These are phyloP conservation scores for Brettanomyces anomalus DNA, from an alignment of 805 yeast genomes.

Conservation along the genomic window DNA sequence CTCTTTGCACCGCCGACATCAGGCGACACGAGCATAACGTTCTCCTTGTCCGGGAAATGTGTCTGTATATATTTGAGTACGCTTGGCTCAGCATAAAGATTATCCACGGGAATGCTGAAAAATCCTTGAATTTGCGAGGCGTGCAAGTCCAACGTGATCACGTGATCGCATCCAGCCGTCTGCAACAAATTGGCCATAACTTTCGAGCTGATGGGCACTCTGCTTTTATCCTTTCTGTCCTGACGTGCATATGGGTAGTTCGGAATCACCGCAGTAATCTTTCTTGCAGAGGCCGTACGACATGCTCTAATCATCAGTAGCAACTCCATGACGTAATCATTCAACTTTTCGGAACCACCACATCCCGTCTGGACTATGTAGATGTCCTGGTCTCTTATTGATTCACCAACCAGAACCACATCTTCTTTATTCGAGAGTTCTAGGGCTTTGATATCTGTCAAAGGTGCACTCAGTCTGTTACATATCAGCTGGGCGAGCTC, in stretches of 20 bases:
- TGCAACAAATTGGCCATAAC: slow-evolving; percentile 75
- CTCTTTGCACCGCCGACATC: slow-evolving; percentile 90
- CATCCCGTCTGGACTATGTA: slow-evolving; percentile 67
- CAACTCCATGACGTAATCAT: slow-evolving; percentile 66
- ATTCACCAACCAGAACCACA: slow-evolving; percentile 68
- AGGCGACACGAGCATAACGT: slow-evolving; percentile 74
- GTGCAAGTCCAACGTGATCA: slow-evolving; percentile 79
- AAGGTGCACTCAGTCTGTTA: slow-evolving; percentile 49
- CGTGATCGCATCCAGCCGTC: slow-evolving; percentile 81
- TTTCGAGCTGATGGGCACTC: slow-evolving; percentile 83
- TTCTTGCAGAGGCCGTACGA: slow-evolving; percentile 72
- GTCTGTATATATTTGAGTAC: slow-evolving; percentile 69
- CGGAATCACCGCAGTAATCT: slow-evolving; percentile 76
- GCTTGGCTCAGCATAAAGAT: slow-evolving; percentile 75
- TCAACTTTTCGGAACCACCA: slow-evolving; percentile 51
- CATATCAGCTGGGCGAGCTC: slow-evolving; percentile 71
- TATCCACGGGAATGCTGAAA: slow-evolving; percentile 76
- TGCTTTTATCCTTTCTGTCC: slow-evolving; percentile 74
- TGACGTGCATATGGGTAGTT: slow-evolving; percentile 86
- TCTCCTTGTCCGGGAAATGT: slow-evolving; percentile 37
- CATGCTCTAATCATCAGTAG: slow-evolving; percentile 77
- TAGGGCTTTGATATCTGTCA: slow-evolving; percentile 71
- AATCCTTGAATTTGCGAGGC: slow-evolving; percentile 89
- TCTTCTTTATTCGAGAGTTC: slow-evolving; percentile 75
- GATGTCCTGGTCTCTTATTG: slow-evolving; percentile 79